Percentiles rank a stretch among this genome's conserved stretches.
These are phyloP conservation scores for Taiozyma sp. DNA, from an alignment of 1,139 yeast genomes.

Conservation along the genomic window DNA sequence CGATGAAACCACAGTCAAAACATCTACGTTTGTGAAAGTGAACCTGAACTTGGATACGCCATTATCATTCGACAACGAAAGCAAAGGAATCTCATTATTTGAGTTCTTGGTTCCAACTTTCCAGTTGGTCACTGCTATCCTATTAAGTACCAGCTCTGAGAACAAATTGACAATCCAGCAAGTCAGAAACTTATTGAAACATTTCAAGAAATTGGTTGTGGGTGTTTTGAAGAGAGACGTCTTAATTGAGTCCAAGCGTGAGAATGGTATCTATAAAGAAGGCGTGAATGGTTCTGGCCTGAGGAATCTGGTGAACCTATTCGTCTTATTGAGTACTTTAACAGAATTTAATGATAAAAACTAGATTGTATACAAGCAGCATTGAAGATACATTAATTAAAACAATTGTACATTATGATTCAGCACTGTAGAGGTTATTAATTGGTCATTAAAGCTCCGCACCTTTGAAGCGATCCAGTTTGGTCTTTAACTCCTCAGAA, in stretches of 20 bases:
- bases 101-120: constrained; percentile 76
- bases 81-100: constrained; percentile 46
- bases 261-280: constrained; percentile 20
- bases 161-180: constrained; percentile 60
- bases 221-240: constrained; percentile 72
- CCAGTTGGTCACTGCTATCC: constrained; percentile 64
- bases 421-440: background rate
- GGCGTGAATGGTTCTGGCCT: constrained; percentile 30
- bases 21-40: constrained; percentile 33
- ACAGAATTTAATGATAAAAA: constrained; percentile 34
- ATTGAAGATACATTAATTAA: background rate
- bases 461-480: constrained; percentile 36
- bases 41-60: constrained; percentile 51
- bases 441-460: constrained; percentile 11
- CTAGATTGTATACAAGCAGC: background rate
- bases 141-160: constrained; percentile 76
- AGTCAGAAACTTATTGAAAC: constrained; percentile 47
- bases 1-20: constrained; percentile 28
- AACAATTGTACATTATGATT: constrained; percentile 7
- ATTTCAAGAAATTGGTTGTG: constrained; percentile 52
- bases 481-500: constrained; percentile 64
- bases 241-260: constrained; percentile 24
- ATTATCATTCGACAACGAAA: constrained; percentile 29
- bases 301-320: constrained; percentile 48
- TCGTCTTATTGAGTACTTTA: constrained; percentile 54